These are phyloP conservation scores for Fagopyrum homotropicum DNA, from an alignment of 148 eudicot genomes.

Conservation along the genomic window DNA sequence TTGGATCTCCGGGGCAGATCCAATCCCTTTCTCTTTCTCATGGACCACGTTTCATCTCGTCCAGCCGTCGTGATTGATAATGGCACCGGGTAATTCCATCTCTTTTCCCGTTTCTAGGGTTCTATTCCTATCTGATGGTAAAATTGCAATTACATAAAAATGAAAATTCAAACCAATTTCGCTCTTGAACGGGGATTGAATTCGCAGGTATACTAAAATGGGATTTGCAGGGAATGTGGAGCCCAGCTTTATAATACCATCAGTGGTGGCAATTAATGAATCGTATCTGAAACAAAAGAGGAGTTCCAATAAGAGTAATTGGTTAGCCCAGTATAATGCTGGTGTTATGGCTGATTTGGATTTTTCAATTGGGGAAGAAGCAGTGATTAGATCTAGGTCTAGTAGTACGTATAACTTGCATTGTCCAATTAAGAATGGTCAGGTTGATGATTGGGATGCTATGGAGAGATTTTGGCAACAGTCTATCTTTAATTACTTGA, in stretches of 20 bases:
- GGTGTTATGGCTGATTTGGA: conserved; percentile 99
- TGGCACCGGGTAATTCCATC: conserved; percentile 68
- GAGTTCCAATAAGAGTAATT: conserved; percentile 54
- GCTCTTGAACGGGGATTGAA: not conserved
- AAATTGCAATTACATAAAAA: conserved; percentile 10
- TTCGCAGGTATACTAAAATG: conserved; percentile 90
- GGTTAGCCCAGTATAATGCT: conserved; percentile 79
- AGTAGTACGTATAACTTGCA: conserved; percentile 64
- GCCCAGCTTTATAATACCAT: conserved; percentile 81
- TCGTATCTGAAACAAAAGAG: conserved; percentile 74
- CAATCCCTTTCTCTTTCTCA: conserved; percentile 25
- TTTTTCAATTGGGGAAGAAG: conserved; percentile 88
- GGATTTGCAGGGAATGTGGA: conserved; percentile 97
- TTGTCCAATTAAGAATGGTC: conserved; percentile 81
- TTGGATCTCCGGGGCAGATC: conserved; percentile 57
- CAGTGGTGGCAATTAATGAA: conserved; percentile 79
- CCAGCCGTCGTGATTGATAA: conserved; percentile 92
- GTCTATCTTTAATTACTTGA: conserved; percentile 87
- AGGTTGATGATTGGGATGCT: conserved; percentile 93
- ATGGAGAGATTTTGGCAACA: conserved; percentile 99
- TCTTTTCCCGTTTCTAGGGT: conserved; percentile 9
- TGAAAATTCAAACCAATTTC: not conserved
- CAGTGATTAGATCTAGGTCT: conserved; percentile 69
- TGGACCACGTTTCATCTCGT: conserved; percentile 73
- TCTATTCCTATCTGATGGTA: not conserved